phyloP scores from a whole-genome alignment of 2,329 filamentous ascomycete genomes.

The Neofusicoccum parvum region DNA sequence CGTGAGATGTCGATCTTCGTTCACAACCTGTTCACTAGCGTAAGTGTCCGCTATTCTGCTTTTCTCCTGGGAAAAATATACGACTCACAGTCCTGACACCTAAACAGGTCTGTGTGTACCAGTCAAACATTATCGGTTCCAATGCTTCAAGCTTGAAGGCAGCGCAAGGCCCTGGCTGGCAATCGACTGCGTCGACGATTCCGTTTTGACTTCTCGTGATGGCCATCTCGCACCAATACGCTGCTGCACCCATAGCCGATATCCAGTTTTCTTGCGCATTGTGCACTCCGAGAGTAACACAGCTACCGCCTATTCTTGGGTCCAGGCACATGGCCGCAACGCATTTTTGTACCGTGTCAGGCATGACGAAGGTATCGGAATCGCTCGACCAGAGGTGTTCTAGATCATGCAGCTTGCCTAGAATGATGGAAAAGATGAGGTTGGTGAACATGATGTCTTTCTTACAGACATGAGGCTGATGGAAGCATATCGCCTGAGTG shows the following conservation, averaged over 20 bases:
- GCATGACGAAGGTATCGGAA: conserved; percentile 39
- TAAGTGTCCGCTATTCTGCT: neutral
- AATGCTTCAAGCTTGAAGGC: conserved; percentile 37
- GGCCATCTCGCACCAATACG: conserved; percentile 41
- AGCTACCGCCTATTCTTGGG: conserved; percentile 35
- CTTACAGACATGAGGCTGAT: conserved; percentile 43
- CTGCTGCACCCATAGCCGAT: conserved; percentile 34
- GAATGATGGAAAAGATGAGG: conserved; percentile 37
- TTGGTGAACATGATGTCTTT: conserved; percentile 45
- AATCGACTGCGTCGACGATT: conserved; percentile 36
- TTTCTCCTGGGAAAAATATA: no score
- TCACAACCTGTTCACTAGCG: conserved; percentile 30
- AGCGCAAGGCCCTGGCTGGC: conserved; percentile 42
- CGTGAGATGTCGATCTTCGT: conserved; percentile 44
- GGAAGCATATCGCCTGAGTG: conserved; percentile 33
- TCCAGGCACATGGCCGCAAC: conserved; percentile 37
- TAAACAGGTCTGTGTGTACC: conserved; percentile 42
- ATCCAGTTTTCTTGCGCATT: conserved; percentile 35
- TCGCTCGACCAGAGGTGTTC: conserved; percentile 43
- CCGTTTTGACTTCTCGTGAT: conserved; percentile 36
- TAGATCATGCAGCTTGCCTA: conserved; percentile 35
- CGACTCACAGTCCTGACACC: conserved; percentile 35
- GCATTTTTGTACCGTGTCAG: conserved; percentile 32
- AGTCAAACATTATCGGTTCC: conserved; percentile 35
- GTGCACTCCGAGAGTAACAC: conserved; percentile 38